phyloP scores from a whole-genome alignment of 2,329 filamentous ascomycete species.

The Pseudopithomyces maydicus region DNA sequence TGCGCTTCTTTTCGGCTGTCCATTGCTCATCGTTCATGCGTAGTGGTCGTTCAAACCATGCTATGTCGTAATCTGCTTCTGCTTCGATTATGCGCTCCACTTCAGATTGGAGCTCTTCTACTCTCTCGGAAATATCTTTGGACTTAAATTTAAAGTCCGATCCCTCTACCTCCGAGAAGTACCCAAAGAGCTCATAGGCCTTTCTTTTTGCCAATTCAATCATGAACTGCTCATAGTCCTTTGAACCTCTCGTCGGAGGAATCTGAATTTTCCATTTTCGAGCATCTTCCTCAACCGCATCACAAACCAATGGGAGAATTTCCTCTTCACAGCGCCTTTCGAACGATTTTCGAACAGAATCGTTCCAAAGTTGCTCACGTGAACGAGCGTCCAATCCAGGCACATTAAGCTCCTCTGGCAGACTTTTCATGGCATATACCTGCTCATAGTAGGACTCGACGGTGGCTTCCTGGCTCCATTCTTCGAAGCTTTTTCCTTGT shows the following conservation, averaged over 20 bases:
- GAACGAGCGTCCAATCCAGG: too few species aligned
- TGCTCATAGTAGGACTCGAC: not conserved
- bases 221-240: not conserved
- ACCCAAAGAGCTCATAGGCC: not conserved
- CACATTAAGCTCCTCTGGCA: not conserved
- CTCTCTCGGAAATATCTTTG: not conserved
- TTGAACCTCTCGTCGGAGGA: not conserved
- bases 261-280: not conserved
- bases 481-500: not conserved
- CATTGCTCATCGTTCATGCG: slow-evolving; percentile 1
- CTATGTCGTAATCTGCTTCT: not conserved
- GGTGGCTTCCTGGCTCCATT: not conserved
- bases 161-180: not conserved
- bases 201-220: not conserved
- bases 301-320: not conserved
- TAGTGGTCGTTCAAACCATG: not conserved
- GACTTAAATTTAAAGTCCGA: not conserved
- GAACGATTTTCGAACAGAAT: not conserved
- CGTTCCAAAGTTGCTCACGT: not conserved
- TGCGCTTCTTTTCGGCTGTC: not conserved
- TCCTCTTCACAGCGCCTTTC: not conserved
- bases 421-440: not conserved
- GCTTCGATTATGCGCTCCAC: not conserved
- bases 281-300: not conserved
- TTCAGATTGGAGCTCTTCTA: not conserved